phyloP scores from a whole-genome alignment of 139 green algal species.

The Micractinium conductrix region DNA sequence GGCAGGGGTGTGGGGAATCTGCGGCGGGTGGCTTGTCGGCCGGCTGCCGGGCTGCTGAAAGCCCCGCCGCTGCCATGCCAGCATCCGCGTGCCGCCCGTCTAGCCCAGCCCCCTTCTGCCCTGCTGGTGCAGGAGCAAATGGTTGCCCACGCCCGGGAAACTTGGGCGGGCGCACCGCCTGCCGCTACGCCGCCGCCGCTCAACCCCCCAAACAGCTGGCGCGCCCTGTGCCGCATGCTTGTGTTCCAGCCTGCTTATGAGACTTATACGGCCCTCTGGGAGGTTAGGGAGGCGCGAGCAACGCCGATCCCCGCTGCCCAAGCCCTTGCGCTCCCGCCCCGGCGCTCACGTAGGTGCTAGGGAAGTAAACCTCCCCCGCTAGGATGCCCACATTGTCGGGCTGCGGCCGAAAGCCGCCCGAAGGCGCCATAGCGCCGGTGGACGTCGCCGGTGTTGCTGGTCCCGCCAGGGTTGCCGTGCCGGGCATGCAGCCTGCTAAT shows the following conservation, averaged over 20 bases:
- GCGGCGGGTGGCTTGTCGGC: too few species aligned
- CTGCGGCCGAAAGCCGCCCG: not conserved
- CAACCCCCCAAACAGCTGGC: too few species aligned
- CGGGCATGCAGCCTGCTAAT: not conserved
- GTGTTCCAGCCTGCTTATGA: not conserved
- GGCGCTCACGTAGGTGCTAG: constrained; percentile 50
- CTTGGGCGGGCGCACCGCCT: too few species aligned
- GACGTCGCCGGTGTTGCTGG: not conserved
- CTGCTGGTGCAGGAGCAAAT: too few species aligned
- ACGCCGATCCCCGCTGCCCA: not conserved
- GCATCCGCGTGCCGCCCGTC: too few species aligned
- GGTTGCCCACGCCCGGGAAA: too few species aligned
- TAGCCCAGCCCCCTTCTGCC: too few species aligned
- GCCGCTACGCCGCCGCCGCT: too few species aligned
- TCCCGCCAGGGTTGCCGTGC: not conserved
- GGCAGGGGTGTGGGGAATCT: too few species aligned
- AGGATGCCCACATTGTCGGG: constrained; percentile 69
- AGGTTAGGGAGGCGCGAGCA: not conserved
- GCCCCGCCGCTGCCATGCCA: too few species aligned
- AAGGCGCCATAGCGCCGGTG: not conserved
- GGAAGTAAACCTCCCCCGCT: constrained; percentile 80
- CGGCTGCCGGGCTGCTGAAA: too few species aligned
- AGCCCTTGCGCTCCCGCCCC: not conserved
- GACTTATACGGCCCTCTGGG: not conserved
- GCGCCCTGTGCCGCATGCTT: too few species aligned